Percentiles rank a stretch among this genome's conserved stretches.
These are phyloP conservation scores for Boeremia lycopersici DNA, from an alignment of 2,329 filamentous ascomycete species.

Conservation along the genomic window DNA sequence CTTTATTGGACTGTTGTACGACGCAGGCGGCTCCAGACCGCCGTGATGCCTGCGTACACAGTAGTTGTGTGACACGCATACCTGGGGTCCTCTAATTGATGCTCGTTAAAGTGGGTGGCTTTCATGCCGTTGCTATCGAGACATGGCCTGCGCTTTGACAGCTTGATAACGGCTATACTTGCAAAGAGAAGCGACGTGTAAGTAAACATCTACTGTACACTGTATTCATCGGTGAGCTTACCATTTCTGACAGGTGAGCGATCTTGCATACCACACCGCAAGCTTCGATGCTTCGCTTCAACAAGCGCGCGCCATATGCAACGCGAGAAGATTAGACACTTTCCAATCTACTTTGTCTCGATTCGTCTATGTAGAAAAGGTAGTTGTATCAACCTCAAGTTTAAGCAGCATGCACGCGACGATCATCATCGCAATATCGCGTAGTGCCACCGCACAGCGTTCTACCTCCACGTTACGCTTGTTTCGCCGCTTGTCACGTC, in stretches of 20 bases:
- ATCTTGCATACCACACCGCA: not conserved
- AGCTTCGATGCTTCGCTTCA: not conserved
- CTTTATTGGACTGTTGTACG: slow-evolving; percentile 10
- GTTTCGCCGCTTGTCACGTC: slow-evolving; percentile 16
- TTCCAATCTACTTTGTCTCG: slow-evolving; percentile 1
- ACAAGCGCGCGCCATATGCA: not conserved
- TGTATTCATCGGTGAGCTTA: not conserved
- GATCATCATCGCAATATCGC: not conserved
- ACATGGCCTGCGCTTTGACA: slow-evolving; percentile 3
- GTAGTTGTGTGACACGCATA: slow-evolving; percentile 4
- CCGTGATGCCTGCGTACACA: slow-evolving; percentile 14
- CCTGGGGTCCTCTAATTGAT: slow-evolving; percentile 5
- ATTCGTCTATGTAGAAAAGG: not conserved
- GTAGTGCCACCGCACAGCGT: slow-evolving; percentile 1
- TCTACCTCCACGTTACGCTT: not conserved
- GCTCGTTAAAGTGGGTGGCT: slow-evolving; percentile 10
- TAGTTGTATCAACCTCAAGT: not conserved
- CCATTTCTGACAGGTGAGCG: not conserved
- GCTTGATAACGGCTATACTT: slow-evolving; percentile 6
- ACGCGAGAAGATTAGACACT: not conserved
- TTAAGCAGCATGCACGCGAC: not conserved
- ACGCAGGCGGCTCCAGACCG: slow-evolving; percentile 20
- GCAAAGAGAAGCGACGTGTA: not conserved
- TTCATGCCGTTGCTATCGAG: slow-evolving; percentile 13
- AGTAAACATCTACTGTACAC: no score